Evolutionary conservation across 2,329 filamentous ascomycete species (phyloP).

Genomic region (Pestalotiopsis fici): DNA sequence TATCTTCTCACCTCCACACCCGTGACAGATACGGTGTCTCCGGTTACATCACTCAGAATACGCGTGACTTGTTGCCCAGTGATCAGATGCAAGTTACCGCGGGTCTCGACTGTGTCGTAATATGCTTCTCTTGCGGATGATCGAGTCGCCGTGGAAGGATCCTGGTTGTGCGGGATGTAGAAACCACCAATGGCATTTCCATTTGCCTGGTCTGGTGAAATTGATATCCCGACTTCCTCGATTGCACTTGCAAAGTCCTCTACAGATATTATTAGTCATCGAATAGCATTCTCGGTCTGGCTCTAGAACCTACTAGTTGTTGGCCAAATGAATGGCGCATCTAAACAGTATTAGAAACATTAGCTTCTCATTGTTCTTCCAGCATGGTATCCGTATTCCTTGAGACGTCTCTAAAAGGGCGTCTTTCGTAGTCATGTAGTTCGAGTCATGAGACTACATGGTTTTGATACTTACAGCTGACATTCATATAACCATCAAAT

Average conservation of each 20-base stretch:
- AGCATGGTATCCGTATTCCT: too few relatives aligned
- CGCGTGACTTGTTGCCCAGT: conserved; percentile 39
- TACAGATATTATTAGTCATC: neutral
- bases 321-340: neutral
- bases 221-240: conserved; percentile 1
- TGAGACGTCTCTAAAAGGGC: too few relatives aligned
- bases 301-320: neutral
- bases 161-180: neutral
- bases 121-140: conserved; percentile 34
- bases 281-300: too few relatives aligned
- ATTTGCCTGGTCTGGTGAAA: neutral
- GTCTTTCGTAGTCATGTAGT: too few relatives aligned
- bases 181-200: conserved; percentile 5
- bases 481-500: neutral
- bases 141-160: neutral
- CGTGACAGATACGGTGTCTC: conserved; percentile 19
- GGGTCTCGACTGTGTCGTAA: conserved; percentile 34
- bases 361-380: neutral
- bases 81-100: conserved; percentile 39
- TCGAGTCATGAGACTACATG: too few relatives aligned
- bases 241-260: neutral
- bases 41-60: conserved; percentile 20
- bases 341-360: neutral
- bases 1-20: conserved; percentile 37
- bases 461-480: neutral